Conservation (phyloP, 139 green algal genomes). For the Chlamydomonas eustigma region DNA sequence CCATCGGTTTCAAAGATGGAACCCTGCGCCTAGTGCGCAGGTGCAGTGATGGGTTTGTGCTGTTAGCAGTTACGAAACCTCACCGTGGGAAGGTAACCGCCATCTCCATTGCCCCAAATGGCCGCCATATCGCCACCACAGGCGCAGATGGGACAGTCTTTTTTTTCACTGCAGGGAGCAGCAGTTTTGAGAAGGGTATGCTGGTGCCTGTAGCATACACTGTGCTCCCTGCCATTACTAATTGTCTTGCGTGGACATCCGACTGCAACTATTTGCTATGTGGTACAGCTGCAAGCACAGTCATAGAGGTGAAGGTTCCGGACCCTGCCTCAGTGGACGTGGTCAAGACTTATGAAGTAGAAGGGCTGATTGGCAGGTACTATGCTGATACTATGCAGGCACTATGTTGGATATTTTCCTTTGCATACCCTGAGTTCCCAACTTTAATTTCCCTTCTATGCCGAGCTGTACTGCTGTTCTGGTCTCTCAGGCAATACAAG, state of each 20-base stretch:
- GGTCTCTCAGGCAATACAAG: neutral
- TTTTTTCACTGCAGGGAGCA: conserved; percentile 41
- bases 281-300: conserved; percentile 35
- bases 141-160: conserved; percentile 52
- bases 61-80: conserved; percentile 50
- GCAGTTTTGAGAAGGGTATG: conserved; percentile 12
- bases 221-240: neutral
- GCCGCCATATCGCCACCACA: conserved; percentile 29
- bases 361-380: neutral
- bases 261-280: conserved; percentile 39
- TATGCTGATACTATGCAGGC: no score
- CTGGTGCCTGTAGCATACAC: conserved; percentile 16
- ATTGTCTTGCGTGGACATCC: conserved; percentile 34
- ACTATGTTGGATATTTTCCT: no score
- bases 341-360: conserved; percentile 23
- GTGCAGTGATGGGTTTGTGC: conserved; percentile 40
- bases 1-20: conserved; percentile 41
- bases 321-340: conserved; percentile 14
- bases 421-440: no score
- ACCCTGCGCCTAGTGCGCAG: conserved; percentile 42
- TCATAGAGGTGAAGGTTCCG: conserved; percentile 35
- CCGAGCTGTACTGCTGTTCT: neutral
- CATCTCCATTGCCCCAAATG: conserved; percentile 36
- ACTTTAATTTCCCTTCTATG: neutral
- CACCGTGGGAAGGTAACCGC: conserved; percentile 48